Evolutionary conservation across 176 grass and related monocot species (phyloP).

Genomic region (Urochloa ruziziensis): DNA sequence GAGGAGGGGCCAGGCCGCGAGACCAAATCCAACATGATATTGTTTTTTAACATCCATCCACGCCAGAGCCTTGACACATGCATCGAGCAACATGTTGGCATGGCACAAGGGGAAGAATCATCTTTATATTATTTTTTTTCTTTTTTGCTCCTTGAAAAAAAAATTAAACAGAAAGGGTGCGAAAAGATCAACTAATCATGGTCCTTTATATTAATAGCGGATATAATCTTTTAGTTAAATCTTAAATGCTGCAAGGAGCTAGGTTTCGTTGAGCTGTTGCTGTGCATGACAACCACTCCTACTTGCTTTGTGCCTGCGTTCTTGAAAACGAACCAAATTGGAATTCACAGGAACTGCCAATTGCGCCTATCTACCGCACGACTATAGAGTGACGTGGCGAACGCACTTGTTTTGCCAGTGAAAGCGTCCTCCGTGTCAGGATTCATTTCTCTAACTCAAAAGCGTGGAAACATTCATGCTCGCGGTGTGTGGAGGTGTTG

Average conservation of each 20-base stretch:
- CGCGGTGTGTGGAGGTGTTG: not conserved
- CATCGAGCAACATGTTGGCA: conserved; percentile 12
- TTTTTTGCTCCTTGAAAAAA: not conserved
- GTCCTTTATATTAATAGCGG: not conserved
- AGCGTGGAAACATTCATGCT: no score
- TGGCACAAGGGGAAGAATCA: conserved; percentile 21
- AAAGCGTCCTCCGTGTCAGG: not conserved
- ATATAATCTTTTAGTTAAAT: not conserved
- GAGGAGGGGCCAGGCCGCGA: not conserved
- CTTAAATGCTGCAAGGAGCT: not conserved
- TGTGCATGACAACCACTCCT: not conserved
- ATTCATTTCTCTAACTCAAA: not conserved
- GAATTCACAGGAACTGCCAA: no score
- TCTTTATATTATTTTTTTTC: no score
- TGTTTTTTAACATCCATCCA: not conserved
- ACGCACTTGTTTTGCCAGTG: not conserved
- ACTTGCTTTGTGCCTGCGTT: not conserved
- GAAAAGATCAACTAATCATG: conserved; percentile 8
- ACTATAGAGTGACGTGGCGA: not conserved
- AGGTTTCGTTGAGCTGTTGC: not conserved
- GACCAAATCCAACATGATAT: conserved; percentile 41
- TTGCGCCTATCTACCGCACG: no score
- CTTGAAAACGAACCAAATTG: not conserved
- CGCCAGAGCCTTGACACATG: conserved; percentile 9
- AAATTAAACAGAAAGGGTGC: not conserved